Base-by-base conservation (phyloP, 768 basidiomycete genomes). In the Tricholoma matsutake region DNA sequence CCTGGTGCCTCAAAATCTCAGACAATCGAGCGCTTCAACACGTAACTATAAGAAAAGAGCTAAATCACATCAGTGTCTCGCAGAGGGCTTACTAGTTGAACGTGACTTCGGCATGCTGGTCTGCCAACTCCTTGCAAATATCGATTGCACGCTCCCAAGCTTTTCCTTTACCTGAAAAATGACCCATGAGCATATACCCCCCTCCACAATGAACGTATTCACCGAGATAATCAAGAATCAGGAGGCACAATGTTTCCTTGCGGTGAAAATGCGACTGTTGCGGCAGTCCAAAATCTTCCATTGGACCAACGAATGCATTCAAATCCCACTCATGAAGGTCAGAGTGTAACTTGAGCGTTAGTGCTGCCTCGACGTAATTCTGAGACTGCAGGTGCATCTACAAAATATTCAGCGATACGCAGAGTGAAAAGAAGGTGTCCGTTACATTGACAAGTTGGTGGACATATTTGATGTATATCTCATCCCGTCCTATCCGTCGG, bases 61-160 rank as follows among this genome's bases (percentile, higher is more conserved):
- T 13, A 56, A 1, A 58, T 53, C 32, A 45, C 29, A 63, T 28
- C 22, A 25, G 20, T 13, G 2, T 18, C 11, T 16, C 62, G 45
- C 41, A 16, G 68, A 56, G 29, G 34, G 62, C 89, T 49, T 77
- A 95, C 89, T 95, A 94, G 72, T 96, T 92, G 79, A 91, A 96
- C 6, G 95, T 94, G 57, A 93, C 83, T 70, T 89, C 87, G 14
- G 90, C 83, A 75, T 98, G 96, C 71, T 98, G 94, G 62, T 78
- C 85, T 13, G 89, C 89, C 25, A 98, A 77, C 67, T 98, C 96
- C 75, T 92, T 92, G 76, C 93, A 96, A 54, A 98, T 90, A 52
- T 93, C 91, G 60, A 97, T 87, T 2, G 94, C 96, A 56, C 84
- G 89, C 73, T 98, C 96, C 85, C 94, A 98, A n/a, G 96, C 96